These are phyloP conservation scores for Amanita polypyramis DNA, from an alignment of 768 basidiomycete species.

Conservation along the genomic window DNA sequence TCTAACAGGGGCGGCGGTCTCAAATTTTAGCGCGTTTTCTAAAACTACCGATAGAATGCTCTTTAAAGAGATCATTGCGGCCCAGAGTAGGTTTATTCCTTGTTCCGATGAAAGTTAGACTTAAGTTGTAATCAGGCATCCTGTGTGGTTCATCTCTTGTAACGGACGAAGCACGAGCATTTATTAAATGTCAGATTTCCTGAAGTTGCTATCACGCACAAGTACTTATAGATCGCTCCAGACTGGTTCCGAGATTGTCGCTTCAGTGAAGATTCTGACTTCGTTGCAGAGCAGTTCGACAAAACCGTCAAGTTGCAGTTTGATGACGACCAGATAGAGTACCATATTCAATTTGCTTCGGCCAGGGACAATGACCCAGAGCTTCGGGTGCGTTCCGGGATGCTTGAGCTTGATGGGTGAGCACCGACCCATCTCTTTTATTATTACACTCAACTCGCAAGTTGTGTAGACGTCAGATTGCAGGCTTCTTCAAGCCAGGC, in stretches of 20 bases:
- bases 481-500: constrained; percentile 4
- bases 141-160: constrained; percentile 4
- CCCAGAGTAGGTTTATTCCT: not conserved
- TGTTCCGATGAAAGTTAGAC: too few species aligned
- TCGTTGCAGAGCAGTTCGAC: constrained; percentile 31
- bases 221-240: constrained; percentile 9
- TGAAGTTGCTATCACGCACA: not conserved
- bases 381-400: constrained; percentile 29
- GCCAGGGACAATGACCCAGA: constrained; percentile 25
- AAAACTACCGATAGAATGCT: not conserved
- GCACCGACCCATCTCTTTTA: not conserved
- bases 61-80: constrained; percentile 5
- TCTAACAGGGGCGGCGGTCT: not conserved
- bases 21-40: constrained; percentile 5
- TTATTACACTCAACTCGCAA: not conserved
- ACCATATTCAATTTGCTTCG: constrained; percentile 30
- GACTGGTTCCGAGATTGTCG: constrained; percentile 25
- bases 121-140: not conserved
- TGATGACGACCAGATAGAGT: constrained; percentile 19
- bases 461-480: constrained; percentile 2
- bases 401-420: constrained; percentile 26
- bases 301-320: constrained; percentile 31
- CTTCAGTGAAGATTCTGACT: constrained; percentile 25
- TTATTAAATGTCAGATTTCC: not conserved
- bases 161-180: constrained; percentile 3